Percentiles rank a stretch among this genome's conserved stretches.
phyloP scores from a whole-genome alignment of 805 yeast species.

The Babjeviella inositovora region DNA sequence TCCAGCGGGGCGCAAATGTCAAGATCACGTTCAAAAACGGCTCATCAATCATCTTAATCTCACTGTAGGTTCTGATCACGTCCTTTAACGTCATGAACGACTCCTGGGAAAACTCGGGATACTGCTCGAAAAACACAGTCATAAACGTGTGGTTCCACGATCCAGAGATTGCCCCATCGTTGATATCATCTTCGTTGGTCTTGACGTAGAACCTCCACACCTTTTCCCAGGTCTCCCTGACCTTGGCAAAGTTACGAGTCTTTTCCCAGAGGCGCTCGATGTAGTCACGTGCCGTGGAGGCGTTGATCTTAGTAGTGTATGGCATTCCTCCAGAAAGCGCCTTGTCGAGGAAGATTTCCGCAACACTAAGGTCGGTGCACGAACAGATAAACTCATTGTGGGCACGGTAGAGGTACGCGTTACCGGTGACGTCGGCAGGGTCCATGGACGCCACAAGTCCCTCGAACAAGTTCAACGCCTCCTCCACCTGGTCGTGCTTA shows the following conservation, averaged over 20 bases:
- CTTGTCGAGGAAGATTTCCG: slow-evolving; percentile 60
- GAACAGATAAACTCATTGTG: slow-evolving; percentile 69
- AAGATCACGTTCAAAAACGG: slow-evolving; percentile 69
- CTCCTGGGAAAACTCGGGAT: slow-evolving; percentile 30
- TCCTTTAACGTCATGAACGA: slow-evolving; percentile 42
- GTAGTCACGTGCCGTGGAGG: slow-evolving; percentile 54
- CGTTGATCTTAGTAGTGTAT: slow-evolving; percentile 53
- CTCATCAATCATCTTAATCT: slow-evolving; percentile 50
- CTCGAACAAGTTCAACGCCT: slow-evolving; percentile 51
- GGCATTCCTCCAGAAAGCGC: slow-evolving; percentile 61
- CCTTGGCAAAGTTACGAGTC: slow-evolving; percentile 38
- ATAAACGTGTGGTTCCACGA: slow-evolving; percentile 58
- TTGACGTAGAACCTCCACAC: slow-evolving; percentile 40
- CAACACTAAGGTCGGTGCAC: slow-evolving; percentile 55
- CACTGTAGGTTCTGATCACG: slow-evolving; percentile 37
- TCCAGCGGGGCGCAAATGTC: slow-evolving; percentile 54
- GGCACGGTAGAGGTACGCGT: slow-evolving; percentile 52
- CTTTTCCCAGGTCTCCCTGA: slow-evolving; percentile 39
- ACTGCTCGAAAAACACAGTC: slow-evolving; percentile 46
- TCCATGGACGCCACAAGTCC: slow-evolving; percentile 37
- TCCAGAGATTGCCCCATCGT: slow-evolving; percentile 59
- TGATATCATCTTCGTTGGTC: too few species aligned
- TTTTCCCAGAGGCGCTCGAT: slow-evolving; percentile 42
- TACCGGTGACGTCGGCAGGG: slow-evolving; percentile 14
- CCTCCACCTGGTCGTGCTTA: slow-evolving; percentile 42